phyloP scores from a whole-genome alignment of 2,329 filamentous ascomycete genomes.

The Pleurostoma richardsiae region DNA sequence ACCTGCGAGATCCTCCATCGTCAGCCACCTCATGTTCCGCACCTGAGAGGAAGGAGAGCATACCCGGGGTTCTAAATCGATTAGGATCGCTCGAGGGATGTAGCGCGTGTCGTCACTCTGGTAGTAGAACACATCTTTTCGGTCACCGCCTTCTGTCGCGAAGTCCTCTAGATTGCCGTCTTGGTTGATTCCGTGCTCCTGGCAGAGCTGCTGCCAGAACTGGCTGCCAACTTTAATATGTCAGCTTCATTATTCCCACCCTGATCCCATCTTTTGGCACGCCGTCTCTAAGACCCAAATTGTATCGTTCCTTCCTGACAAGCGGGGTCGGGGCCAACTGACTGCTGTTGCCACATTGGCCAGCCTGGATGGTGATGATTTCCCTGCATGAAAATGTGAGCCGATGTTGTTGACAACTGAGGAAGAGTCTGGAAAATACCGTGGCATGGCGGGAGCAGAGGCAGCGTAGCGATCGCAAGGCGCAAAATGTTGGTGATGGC shows the following conservation, averaged over 20 bases:
- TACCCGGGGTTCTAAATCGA: conserved; percentile 90
- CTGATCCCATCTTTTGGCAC: too few relatives aligned
- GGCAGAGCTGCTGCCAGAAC: conserved; percentile 98
- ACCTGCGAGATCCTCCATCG: conserved; percentile 40
- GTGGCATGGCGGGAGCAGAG: conserved; percentile 20
- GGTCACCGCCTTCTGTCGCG: conserved; percentile 93
- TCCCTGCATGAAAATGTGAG: conserved; percentile 54
- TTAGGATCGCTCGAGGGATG: conserved; percentile 90
- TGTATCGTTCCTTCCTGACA: too few relatives aligned
- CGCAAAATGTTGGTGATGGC: not conserved
- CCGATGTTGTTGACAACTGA: not conserved
- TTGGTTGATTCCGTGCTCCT: conserved; percentile 96
- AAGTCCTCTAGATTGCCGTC: conserved; percentile 97
- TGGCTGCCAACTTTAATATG: conserved; percentile 74
- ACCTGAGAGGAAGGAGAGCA: conserved; percentile 9
- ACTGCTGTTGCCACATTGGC: conserved; percentile 99
- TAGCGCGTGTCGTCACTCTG: conserved; percentile 98
- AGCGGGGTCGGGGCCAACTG: conserved; percentile 34
- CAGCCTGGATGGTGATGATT: conserved; percentile 98
- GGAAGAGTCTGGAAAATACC: conserved; percentile 13
- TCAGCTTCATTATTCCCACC: conserved; percentile 19
- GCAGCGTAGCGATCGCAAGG: too few relatives aligned
- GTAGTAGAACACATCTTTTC: conserved; percentile 99
- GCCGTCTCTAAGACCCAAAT: too few relatives aligned
- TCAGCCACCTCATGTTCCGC: not conserved